A percentile compares a stretch with the other conserved stretches of the same genome.
These are phyloP conservation scores for Nicotiana rustica DNA, from an alignment of 305 asterid genomes.

Conservation along the genomic window DNA sequence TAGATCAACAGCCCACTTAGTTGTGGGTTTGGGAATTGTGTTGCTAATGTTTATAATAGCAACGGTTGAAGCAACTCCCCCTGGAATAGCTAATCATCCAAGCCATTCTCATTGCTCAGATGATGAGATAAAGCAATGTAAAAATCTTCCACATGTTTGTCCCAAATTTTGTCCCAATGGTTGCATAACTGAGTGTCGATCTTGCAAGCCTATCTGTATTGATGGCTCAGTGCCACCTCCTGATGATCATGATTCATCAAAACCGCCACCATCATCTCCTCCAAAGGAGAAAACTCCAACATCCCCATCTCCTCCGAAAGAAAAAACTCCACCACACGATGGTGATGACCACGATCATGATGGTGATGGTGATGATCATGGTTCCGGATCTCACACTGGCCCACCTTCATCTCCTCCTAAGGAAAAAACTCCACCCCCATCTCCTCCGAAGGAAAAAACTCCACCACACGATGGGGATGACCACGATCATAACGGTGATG, in stretches of 20 bases:
- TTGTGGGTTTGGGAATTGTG: conserved; percentile 21
- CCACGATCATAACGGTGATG: no score
- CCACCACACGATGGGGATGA: no score
- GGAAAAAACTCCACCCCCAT: no score
- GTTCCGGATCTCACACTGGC: no score
- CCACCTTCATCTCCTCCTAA: no score
- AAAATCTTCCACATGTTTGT: conserved; percentile 36
- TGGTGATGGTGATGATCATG: no score
- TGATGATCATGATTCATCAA: background rate
- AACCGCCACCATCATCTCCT: background rate
- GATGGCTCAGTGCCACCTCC: conserved; percentile 37
- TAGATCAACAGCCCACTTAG: background rate
- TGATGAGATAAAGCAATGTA: conserved; percentile 36
- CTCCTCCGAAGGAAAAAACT: no score
- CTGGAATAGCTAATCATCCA: conserved; percentile 54
- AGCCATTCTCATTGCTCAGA: conserved; percentile 49
- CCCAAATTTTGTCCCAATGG: conserved; percentile 37
- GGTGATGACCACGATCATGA: no score
- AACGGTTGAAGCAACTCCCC: conserved; percentile 47
- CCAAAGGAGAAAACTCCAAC: background rate
- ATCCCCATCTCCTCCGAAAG: no score
- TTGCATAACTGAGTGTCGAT: conserved; percentile 55
- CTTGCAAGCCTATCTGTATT: conserved; percentile 59
- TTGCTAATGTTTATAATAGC: conserved; percentile 38
- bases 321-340: background rate